Percentiles rank a stretch among this genome's conserved stretches.
Evolutionary conservation across 768 basidiomycete genomes (phyloP).

Genomic region (Infundibulicybe gibba): DNA sequence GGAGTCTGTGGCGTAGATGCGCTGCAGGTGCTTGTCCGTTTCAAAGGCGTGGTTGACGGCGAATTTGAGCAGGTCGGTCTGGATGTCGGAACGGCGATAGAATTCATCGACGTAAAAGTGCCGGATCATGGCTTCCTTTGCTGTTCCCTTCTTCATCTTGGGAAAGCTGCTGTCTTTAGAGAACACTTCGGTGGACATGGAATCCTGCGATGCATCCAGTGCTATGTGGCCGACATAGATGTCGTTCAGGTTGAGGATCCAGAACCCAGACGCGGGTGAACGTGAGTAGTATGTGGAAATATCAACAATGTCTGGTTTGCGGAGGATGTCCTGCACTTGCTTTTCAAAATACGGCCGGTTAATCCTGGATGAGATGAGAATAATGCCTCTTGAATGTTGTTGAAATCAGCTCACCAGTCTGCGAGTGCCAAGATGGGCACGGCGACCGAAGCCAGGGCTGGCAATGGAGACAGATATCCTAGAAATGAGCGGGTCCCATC

Average conservation of each 20-base stretch:
- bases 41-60: slow-evolving; percentile 59
- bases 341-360: slow-evolving; percentile 70
- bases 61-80: slow-evolving; percentile 62
- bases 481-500: slow-evolving; percentile 34
- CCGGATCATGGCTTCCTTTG: slow-evolving; percentile 60
- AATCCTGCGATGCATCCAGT: slow-evolving; percentile 55
- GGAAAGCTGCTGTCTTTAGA: slow-evolving; percentile 13
- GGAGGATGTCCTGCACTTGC: slow-evolving; percentile 46
- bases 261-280: slow-evolving; percentile 64
- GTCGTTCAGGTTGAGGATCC: slow-evolving; percentile 58
- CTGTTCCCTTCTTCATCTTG: slow-evolving; percentile 25
- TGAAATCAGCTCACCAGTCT: slow-evolving; percentile 55
- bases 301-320: slow-evolving; percentile 50
- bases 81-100: slow-evolving; percentile 53
- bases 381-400: neutral
- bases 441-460: slow-evolving; percentile 60
- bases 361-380: slow-evolving; percentile 39
- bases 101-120: slow-evolving; percentile 73
- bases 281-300: slow-evolving; percentile 53
- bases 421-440: slow-evolving; percentile 62
- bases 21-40: slow-evolving; percentile 32
- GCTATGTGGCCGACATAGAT: slow-evolving; percentile 68
- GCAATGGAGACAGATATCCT: slow-evolving; percentile 57
- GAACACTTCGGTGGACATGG: slow-evolving; percentile 12
- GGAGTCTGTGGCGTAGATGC: slow-evolving; percentile 43